phyloP scores from a whole-genome alignment of 2,329 filamentous ascomycete genomes.

The Stachybotrys chartarum region DNA sequence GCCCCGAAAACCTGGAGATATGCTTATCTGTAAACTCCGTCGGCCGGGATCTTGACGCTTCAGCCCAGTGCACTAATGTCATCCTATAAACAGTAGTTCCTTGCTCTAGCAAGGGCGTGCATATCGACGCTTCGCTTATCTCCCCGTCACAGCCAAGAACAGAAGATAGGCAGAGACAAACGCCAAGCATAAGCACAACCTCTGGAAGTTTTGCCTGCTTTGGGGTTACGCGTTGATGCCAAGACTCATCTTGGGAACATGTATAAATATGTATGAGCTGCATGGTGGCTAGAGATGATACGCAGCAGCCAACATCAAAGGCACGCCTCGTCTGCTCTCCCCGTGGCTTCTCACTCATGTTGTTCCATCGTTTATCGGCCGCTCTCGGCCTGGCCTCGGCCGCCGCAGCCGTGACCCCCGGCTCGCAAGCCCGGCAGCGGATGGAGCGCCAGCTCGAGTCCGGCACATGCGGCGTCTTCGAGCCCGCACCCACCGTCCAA shows the following conservation, averaged over 20 bases:
- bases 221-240: too few species aligned
- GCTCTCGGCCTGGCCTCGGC: slow-evolving; percentile 8
- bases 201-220: neutral
- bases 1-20: too few species aligned
- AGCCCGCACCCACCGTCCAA: neutral
- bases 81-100: neutral
- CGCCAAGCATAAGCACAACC: neutral
- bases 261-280: too few species aligned
- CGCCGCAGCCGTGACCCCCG: neutral
- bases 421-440: neutral
- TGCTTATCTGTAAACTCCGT: too few species aligned
- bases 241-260: too few species aligned
- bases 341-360: neutral
- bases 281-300: neutral
- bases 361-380: slow-evolving; percentile 6
- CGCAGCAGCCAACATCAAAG: neutral
- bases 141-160: neutral
- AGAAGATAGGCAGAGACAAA: neutral
- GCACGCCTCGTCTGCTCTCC: neutral
- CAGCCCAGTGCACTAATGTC: neutral
- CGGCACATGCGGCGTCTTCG: neutral
- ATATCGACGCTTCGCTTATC: neutral
- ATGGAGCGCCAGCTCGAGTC: neutral
- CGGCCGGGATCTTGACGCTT: too few species aligned
- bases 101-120: neutral